Evolutionary conservation across 768 basidiomycete species (phyloP), one percentile per base, ranked within the genome.

Genomic region (Filobasidium wieringae): DNA sequence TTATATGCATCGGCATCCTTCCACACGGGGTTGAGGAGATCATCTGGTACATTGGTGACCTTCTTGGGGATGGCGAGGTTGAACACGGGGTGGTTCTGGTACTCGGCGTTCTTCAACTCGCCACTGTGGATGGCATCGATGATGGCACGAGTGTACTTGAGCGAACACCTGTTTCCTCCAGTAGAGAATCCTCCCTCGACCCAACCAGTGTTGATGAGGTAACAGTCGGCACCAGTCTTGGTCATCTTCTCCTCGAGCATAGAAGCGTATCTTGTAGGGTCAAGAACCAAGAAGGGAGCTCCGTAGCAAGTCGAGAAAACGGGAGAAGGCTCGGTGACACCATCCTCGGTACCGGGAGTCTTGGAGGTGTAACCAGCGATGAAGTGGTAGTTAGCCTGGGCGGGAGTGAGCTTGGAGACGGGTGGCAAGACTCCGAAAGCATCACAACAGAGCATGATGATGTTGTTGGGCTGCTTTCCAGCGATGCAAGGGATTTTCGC

Each of bases 241-340:
- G 84, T 76, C 92, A 99, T 97, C 68, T 87, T 83, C 64, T 88
- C 85, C 0, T 93, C 90, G 65, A 99, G 80, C 95, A 99, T 99
- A 75, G 85, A 80, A 39, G 95, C 93, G 75, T 99, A 99, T 62
- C 91, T 86, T 33, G 87, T 82, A 43, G 91, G 91, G 76, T 95
- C 93, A 56, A 95, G 87, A 65, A 96, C 85, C 73, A 99, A 96
- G 82, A 99, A 97, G n/a, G 95, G 95, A 39, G 92, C 90, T 65
- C 86, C 87, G 81, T 96, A 99, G 77, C 95, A 97, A 31, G 92
- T 96, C 19, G 91, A 95, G 82, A 99, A 99, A 39, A 95, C 97
- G 24, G 95, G 95, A 63, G 93, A 92, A 59, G 95, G 95, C 74
- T 99, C 95, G 43, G 95, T 80, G 29, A 99, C 87, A 71, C 93